Evolutionary conservation across 139 green algal species (phyloP).

Genomic region (Dunaliella primolecta): DNA sequence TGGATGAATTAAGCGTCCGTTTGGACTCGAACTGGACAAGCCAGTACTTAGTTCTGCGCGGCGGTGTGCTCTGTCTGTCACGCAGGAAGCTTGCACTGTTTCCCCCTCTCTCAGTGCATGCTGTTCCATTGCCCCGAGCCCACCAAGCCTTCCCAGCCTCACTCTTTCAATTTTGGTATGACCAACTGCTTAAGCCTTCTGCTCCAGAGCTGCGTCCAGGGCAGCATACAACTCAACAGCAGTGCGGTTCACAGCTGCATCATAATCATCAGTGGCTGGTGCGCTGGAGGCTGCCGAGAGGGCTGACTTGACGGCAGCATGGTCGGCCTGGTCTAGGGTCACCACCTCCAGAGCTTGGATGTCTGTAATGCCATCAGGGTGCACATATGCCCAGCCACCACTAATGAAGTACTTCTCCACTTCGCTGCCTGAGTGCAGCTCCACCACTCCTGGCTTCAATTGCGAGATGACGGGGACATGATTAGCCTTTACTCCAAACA

Average conservation of each 20-base stretch:
- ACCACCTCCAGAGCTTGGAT: constrained; percentile 55
- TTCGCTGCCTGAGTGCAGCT: constrained; percentile 49
- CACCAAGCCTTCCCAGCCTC: too few species aligned
- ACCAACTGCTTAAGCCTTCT: constrained; percentile 28
- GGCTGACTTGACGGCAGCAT: constrained; percentile 47
- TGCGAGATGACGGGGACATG: constrained; percentile 63
- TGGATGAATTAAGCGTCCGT: too few species aligned
- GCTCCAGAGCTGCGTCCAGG: constrained; percentile 50
- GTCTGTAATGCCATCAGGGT: constrained; percentile 55
- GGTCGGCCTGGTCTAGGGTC: constrained; percentile 48
- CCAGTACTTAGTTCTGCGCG: too few species aligned
- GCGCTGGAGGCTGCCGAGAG: constrained; percentile 29
- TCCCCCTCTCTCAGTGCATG: too few species aligned
- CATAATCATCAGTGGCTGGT: constrained; percentile 49
- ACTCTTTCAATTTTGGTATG: background rate
- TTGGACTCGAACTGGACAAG: too few species aligned
- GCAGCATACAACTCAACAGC: constrained; percentile 51
- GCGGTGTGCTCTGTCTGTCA: too few species aligned
- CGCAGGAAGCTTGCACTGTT: too few species aligned
- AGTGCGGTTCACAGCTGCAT: constrained; percentile 47
- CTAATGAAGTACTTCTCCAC: constrained; percentile 59
- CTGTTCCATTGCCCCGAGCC: background rate
- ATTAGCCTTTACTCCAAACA: constrained; percentile 61
- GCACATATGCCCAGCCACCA: constrained; percentile 58
- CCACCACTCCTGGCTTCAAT: constrained; percentile 49